Conservation (phyloP, 139 green algal genomes). For the Picochlorum sp. region DNA sequence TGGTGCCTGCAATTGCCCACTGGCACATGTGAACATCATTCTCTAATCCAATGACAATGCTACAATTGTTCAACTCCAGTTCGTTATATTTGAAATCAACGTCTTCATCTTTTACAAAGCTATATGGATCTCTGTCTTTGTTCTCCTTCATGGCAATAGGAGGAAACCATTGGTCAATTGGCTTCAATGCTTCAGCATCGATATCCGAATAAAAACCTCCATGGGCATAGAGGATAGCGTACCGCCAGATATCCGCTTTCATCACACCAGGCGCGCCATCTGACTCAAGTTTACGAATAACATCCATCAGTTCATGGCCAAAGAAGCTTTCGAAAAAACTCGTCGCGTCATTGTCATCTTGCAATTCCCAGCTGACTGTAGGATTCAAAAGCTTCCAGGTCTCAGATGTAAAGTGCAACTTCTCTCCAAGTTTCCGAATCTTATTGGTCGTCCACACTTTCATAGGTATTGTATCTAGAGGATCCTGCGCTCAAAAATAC, state of each 20-base stretch:
- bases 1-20: not conserved
- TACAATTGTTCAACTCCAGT: not conserved
- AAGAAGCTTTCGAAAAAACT: no score
- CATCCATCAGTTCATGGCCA: no score
- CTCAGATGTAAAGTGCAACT: no score
- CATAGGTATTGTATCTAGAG: no score
- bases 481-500: no score
- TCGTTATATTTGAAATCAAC: not conserved
- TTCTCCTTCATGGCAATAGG: not conserved
- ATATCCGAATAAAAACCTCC: conserved; percentile 23
- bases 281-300: no score
- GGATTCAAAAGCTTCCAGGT: no score
- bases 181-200: not conserved
- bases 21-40: not conserved
- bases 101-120: no score
- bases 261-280: conserved; percentile 16
- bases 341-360: no score
- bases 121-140: not conserved
- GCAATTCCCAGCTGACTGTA: no score
- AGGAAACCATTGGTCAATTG: not conserved
- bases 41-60: not conserved
- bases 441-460: no score
- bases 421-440: no score
- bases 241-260: conserved; percentile 18
- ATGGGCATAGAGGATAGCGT: conserved; percentile 12